Evolutionary conservation across 768 basidiomycete genomes (phyloP), one percentile per base, ranked within the genome.

Genomic region (Suillus placidus): DNA sequence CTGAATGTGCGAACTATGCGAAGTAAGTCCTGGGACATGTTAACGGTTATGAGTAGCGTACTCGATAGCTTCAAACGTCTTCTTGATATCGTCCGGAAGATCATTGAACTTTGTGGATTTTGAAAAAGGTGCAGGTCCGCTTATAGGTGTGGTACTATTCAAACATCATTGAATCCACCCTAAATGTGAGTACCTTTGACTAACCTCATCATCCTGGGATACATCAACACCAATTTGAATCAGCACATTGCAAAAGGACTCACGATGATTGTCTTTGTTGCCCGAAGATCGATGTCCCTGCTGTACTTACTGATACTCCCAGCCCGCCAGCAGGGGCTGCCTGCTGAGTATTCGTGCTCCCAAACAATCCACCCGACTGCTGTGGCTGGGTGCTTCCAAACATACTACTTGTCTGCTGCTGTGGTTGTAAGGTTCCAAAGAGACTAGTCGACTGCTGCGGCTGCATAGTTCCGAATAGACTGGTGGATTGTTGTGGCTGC

Each of bases 101-200:
- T 94, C 93, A 62, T 94, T 94, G 76, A 93, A 94, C 72, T 92
- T 94, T 0, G 91, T 92, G 0, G 82, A 80, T 64, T 80, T 83
- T 35, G 80, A 80, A 51, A 81, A 79, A 23, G 74, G 16, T 40
- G 72, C 66, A 23, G 72, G 73, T 8, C 75, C 77, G 4, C 68
- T 70, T 64, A 72, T 65, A 26, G 77, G 74, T 2, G 77, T 77
- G 49, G 74, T 65, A 30, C 75, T 79, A 47, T 55, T 18, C 14
- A 12, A 64, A 23, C 18, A 0, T n/a, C 51, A 20, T 66, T 40
- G 13, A 18, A 62, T 10, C 40, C 7, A 34, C 18, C 47, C 30
- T 38, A 37, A 7, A 37, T 8, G 20, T 13, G 40, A 42, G 26
- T 32, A 60, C 32, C 57, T 34, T 52, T 20, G 1, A 34, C 71